These are phyloP conservation scores for Conringia planisiliqua DNA, from an alignment of 345 rosid species.

Conservation along the genomic window DNA sequence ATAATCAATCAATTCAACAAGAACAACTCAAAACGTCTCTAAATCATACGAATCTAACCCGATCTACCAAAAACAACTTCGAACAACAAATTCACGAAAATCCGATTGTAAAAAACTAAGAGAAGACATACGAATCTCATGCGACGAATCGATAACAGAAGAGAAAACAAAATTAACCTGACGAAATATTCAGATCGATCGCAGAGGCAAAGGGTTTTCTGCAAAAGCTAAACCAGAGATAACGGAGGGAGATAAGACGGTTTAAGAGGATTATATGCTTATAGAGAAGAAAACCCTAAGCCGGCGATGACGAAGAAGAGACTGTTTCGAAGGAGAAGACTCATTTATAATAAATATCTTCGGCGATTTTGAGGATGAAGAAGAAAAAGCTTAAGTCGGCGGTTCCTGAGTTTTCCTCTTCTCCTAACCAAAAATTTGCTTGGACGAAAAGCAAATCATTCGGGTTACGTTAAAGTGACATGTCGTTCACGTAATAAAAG, in stretches of 20 bases:
- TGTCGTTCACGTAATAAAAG: not conserved
- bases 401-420: constrained; percentile 18
- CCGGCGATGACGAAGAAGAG: constrained; percentile 40
- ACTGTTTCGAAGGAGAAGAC: not conserved
- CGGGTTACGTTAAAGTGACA: not conserved
- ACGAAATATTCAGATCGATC: constrained; percentile 34
- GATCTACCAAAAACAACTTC: constrained; percentile 18
- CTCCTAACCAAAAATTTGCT: constrained; percentile 28
- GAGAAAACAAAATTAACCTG: constrained; percentile 1
- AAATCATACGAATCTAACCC: constrained; percentile 32
- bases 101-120: not conserved
- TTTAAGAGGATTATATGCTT: constrained; percentile 2
- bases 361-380: constrained; percentile 20
- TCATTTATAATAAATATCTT: constrained; percentile 21
- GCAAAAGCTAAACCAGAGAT: not conserved
- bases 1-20: not conserved
- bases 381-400: constrained; percentile 26
- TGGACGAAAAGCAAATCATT: constrained; percentile 37
- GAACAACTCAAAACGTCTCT: not conserved
- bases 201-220: constrained; percentile 33
- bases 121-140: not conserved
- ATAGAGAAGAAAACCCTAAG: constrained; percentile 37
- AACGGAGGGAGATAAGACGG: not conserved
- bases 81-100: not conserved
- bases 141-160: not conserved